Evolutionary conservation across 768 basidiomycete genomes (phyloP).

Genomic region (Pholiota microspora): DNA sequence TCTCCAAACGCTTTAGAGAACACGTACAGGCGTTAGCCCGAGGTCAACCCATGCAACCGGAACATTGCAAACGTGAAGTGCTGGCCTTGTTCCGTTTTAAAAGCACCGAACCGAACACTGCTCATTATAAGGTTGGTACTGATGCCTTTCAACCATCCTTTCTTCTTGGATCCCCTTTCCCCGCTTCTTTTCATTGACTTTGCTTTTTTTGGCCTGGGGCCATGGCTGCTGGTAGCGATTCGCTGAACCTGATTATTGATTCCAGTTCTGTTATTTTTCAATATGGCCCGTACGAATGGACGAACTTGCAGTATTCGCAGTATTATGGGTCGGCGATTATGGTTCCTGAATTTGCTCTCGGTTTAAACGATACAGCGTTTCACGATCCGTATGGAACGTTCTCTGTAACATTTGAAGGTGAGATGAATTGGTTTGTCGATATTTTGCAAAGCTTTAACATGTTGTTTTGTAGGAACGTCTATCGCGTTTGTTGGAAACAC

Average conservation of each 20-base stretch:
- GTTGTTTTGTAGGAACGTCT: conserved; percentile 5
- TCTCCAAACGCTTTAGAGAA: too few relatives aligned
- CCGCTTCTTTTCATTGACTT: too few relatives aligned
- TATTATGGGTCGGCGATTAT: background rate
- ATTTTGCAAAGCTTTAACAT: background rate
- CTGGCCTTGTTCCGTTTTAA: background rate
- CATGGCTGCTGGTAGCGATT: background rate
- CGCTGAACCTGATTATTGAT: background rate
- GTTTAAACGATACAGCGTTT: background rate
- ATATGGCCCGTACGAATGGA: background rate
- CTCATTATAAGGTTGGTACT: background rate
- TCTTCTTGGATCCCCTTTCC: background rate
- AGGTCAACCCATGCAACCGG: too few relatives aligned
- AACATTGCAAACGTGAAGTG: background rate
- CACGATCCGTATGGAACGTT: background rate
- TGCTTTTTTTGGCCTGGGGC: conserved; percentile 2
- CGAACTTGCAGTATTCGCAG: background rate
- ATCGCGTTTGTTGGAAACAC: conserved; percentile 14
- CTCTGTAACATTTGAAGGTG: conserved; percentile 2
- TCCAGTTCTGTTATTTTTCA: background rate
- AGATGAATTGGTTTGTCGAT: background rate
- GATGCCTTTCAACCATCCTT: background rate
- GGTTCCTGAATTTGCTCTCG: background rate
- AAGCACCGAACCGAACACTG: background rate
- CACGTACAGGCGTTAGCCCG: too few relatives aligned